Evolutionary conservation across 148 eudicot genomes (phyloP), one percentile per base, ranked within the genome.

Genomic region (Pouteria glomerata): DNA sequence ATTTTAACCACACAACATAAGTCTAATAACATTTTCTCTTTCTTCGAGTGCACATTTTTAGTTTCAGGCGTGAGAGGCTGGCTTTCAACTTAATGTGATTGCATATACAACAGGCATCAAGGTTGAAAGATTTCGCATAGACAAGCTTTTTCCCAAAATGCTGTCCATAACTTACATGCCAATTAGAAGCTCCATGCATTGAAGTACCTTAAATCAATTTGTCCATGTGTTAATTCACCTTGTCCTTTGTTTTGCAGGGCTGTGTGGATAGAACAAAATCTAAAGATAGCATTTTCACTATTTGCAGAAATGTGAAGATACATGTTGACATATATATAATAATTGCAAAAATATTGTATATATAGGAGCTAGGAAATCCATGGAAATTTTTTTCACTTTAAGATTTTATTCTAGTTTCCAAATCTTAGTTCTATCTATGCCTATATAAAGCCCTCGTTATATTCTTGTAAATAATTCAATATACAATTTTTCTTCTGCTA

Each of bases 41-140:
- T 56, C 71, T 71, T 83, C 77, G 75, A 75, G 79, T 85, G 76
- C 93, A 94, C 97, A 81, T 88, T 61, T 76, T 94, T 76, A 91
- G 81, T 77, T 78, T 86, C 80, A 91, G 89, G 93, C 83, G 57
- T 44, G 86, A n/a, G n/a, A 87, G 63, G 74, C 77, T 81, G 96
- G 97, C 68, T 74, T 84, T 71, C 92, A 67, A 79, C 98, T 91
- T 72, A 96, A 94, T 81, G 97, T 91, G 48, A 74, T 94, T 73
- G 82, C 96, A 48, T 94, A 94, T 73, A 91, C 98, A 66, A 83
- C 91, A 61, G 88, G 90, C 63, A 94, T 94, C 68, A 91, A 94
- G 98, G 98, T 94, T 52, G 14, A 66, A 31, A 16, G 24, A 66
- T 79, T 69, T 68, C 29, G 48, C 13, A 39, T 4, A 44, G 23